Conservation (phyloP, 2,329 filamentous ascomycete genomes). For the Xylariaceae sp. region DNA sequence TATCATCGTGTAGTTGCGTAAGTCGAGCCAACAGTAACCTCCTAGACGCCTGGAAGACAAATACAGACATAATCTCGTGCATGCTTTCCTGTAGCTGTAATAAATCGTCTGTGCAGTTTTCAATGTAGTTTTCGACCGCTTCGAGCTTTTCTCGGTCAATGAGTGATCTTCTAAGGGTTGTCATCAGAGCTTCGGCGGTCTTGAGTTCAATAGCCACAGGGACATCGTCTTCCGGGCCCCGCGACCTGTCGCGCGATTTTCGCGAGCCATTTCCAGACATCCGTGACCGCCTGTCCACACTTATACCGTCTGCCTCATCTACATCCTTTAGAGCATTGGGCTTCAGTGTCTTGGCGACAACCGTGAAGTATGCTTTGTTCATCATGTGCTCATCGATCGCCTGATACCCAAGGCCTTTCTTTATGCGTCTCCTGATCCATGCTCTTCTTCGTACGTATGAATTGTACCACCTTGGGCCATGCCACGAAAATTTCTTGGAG, state of each 20-base stretch:
- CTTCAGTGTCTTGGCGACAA: conserved; percentile 50
- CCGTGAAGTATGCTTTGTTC: conserved; percentile 76
- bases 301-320: conserved; percentile 34
- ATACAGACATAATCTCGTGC: conserved; percentile 79
- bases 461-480: conserved; percentile 87
- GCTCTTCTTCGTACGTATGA: conserved; percentile 88
- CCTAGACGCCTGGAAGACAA: conserved; percentile 87
- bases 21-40: conserved; percentile 72
- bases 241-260: conserved; percentile 34
- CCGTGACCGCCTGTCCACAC: conserved; percentile 25
- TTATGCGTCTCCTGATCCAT: conserved; percentile 80
- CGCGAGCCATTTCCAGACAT: conserved; percentile 34
- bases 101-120: conserved; percentile 72
- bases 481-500: conserved; percentile 72
- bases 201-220: conserved; percentile 48
- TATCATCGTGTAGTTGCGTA: conserved; percentile 58
- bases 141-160: conserved; percentile 93
- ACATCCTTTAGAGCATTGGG: conserved; percentile 40
- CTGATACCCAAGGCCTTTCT: conserved; percentile 49
- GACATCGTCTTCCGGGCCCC: conserved; percentile 31
- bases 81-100: conserved; percentile 72
- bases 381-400: conserved; percentile 61
- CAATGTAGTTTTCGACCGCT: conserved; percentile 77
- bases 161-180: conserved; percentile 62
- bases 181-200: conserved; percentile 68